Evolutionary conservation across 2,329 filamentous ascomycete genomes (phyloP).

Genomic region (Zarea fungicola): DNA sequence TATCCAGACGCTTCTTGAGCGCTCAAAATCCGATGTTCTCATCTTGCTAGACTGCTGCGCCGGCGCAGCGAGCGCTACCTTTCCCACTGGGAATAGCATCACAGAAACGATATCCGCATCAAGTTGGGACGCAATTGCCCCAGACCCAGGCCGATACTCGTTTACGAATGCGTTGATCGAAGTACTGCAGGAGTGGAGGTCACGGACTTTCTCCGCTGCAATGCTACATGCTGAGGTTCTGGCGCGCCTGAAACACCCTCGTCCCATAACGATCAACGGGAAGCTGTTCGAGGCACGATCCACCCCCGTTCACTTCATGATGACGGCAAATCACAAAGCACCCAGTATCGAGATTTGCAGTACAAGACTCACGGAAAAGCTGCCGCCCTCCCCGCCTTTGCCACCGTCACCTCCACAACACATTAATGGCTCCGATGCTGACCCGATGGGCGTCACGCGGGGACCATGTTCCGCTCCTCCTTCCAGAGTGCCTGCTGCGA

Average conservation of each 20-base stretch:
- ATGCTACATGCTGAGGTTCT: conserved; percentile 58
- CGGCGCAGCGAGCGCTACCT: conserved; percentile 54
- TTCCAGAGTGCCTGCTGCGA: conserved; percentile 11
- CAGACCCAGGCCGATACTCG: conserved; percentile 53
- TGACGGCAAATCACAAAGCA: conserved; percentile 55
- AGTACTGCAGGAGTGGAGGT: conserved; percentile 52
- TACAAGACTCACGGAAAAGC: conserved; percentile 21
- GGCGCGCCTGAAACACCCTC: conserved; percentile 54
- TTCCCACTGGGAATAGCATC: conserved; percentile 52
- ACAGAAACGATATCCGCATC: conserved; percentile 59
- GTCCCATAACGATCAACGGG: conserved; percentile 52
- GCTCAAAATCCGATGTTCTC: conserved; percentile 51
- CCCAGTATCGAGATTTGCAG: conserved; percentile 52
- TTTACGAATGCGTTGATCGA: conserved; percentile 57
- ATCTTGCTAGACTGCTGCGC: conserved; percentile 57
- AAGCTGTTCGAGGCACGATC: conserved; percentile 53
- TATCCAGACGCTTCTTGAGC: conserved; percentile 53
- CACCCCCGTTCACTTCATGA: conserved; percentile 58
- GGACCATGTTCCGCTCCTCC: conserved; percentile 17
- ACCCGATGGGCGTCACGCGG: conserved; percentile 19
- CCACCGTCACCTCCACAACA: conserved; percentile 27
- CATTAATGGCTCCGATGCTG: conserved; percentile 11
- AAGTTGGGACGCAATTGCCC: conserved; percentile 57
- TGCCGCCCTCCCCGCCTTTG: conserved; percentile 29
- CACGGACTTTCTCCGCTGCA: conserved; percentile 51